Evolutionary conservation across 139 green algal species (phyloP), one percentile per base, ranked within the genome.

Genomic region (Dunaliella primolecta): DNA sequence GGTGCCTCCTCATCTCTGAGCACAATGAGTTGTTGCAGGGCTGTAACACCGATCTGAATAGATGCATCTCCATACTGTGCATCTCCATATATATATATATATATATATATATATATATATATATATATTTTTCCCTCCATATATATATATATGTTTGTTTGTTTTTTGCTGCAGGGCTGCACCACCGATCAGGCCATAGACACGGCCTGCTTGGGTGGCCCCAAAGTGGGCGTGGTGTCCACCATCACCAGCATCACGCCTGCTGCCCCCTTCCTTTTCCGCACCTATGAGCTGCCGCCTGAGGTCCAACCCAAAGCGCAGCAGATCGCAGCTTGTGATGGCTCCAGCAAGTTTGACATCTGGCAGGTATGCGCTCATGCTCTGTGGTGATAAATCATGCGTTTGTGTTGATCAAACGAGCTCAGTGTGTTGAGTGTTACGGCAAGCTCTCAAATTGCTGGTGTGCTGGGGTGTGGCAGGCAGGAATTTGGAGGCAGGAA

Each of bases 251-350:
- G 87, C 80, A 83, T 94, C 72, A 89, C 88, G 11, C 97, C 97
- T 0, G 94, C 95, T 1, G 83, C 84, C 0, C 96, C 96, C 76
- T 98, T 94, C 82, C 81, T 98, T 32, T 99, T 99, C 91, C 83
- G 86, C 78, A 90, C 80, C 85, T 93, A 91, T 82, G 90, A 93
- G 88, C 88, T 91, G 64, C 89, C 89, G 70, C 70, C 86, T 0
- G 86, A 89, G 31, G 78, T 72, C 25, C 81, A 38, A 70, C 31
- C 82, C 0, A 29, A 32, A 11, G 89, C 89, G 3, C 71, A 81
- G 3, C 74, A n/a, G n/a, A 87, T 94, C 33, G 75, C 36, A 2
- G 90, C 88, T 0, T 89, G 88, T 35, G 33, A 21, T 0, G 91
- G 90, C 71, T 92, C 86, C 85, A 90, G 84, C 82, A 91, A 86